These are phyloP conservation scores for Xylaria venustula DNA, from an alignment of 495 filamentous ascomycete genomes.

Conservation along the genomic window DNA sequence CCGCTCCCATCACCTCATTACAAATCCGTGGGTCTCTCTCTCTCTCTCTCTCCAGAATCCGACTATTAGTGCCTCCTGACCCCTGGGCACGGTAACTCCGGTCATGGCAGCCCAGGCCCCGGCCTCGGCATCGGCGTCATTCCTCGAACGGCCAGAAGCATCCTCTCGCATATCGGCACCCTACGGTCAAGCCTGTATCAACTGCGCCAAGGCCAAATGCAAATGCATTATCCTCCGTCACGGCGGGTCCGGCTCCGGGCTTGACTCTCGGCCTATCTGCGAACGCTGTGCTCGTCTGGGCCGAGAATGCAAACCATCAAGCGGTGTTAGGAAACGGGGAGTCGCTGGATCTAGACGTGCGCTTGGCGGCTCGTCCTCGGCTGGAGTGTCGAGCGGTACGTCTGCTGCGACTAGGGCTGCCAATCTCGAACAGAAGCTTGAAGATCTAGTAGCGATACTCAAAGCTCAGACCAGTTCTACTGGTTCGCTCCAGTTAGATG, in stretches of 20 bases:
- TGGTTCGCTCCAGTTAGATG: neutral
- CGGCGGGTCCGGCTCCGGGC: neutral
- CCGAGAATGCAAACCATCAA: conserved; percentile 41
- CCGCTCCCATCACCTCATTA: conserved; percentile 2
- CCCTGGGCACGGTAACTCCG: too few species aligned
- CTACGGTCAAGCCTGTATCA: conserved; percentile 52
- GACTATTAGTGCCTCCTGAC: too few species aligned
- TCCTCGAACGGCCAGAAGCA: neutral
- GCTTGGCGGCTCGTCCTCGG: neutral
- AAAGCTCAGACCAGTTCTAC: conserved; percentile 26
- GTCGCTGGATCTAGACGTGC: neutral
- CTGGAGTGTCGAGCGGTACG: neutral
- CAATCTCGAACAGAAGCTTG: conserved; percentile 47
- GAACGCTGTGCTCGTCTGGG: conserved; percentile 52
- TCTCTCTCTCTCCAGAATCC: too few species aligned
- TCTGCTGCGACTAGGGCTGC: conserved; percentile 34
- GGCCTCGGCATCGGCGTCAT: neutral
- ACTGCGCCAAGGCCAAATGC: conserved; percentile 57
- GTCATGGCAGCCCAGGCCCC: neutral
- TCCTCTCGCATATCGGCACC: conserved; percentile 21
- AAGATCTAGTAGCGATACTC: conserved; percentile 44
- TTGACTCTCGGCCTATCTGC: conserved; percentile 38
- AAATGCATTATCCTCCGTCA: conserved; percentile 42
- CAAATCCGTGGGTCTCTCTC: too few species aligned
- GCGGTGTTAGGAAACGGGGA: conserved; percentile 36